Conservation (phyloP, 257 asterid genomes). For the Ilex asprella region DNA sequence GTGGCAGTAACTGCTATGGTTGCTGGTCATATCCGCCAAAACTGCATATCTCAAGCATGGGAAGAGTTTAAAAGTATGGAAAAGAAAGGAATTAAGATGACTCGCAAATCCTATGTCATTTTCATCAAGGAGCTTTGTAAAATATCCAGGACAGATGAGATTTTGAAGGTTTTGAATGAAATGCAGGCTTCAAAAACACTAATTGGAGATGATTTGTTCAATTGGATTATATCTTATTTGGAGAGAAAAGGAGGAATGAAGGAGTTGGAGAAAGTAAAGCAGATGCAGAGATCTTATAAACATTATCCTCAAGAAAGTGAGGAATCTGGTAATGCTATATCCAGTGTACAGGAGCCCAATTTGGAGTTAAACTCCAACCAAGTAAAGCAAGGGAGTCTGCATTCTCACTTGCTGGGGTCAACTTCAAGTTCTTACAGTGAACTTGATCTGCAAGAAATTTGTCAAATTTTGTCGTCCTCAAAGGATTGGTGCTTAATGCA, state of each 20-base stretch:
- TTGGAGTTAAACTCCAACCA: constrained; percentile 15
- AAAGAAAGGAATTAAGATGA: constrained; percentile 46
- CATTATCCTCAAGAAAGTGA: constrained; percentile 11
- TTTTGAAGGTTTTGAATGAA: constrained; percentile 45
- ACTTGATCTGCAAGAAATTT: constrained; percentile 29
- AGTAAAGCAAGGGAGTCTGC: constrained; percentile 15
- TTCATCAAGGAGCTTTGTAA: constrained; percentile 65
- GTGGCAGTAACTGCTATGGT: constrained; percentile 61
- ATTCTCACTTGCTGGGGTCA: constrained; percentile 12
- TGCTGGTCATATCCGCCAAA: constrained; percentile 52
- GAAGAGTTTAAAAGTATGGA: constrained; percentile 45
- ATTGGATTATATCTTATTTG: constrained; percentile 35
- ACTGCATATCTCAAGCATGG: constrained; percentile 52
- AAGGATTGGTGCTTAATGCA: constrained; percentile 50
- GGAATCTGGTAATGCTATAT: constrained; percentile 10
- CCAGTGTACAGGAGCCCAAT: constrained; percentile 16
- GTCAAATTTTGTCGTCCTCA: constrained; percentile 43
- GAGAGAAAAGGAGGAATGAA: constrained; percentile 46
- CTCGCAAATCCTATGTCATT: constrained; percentile 36
- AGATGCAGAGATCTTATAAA: constrained; percentile 22
- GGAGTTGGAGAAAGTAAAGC: constrained; percentile 31
- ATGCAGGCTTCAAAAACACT: constrained; percentile 31
- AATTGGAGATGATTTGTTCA: constrained; percentile 34
- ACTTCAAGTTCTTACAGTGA: constrained; percentile 13
- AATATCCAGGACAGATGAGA: constrained; percentile 52